Evolutionary conservation across 2,329 filamentous ascomycete species (phyloP).

Genomic region (Ceratocystis lukuohia): DNA sequence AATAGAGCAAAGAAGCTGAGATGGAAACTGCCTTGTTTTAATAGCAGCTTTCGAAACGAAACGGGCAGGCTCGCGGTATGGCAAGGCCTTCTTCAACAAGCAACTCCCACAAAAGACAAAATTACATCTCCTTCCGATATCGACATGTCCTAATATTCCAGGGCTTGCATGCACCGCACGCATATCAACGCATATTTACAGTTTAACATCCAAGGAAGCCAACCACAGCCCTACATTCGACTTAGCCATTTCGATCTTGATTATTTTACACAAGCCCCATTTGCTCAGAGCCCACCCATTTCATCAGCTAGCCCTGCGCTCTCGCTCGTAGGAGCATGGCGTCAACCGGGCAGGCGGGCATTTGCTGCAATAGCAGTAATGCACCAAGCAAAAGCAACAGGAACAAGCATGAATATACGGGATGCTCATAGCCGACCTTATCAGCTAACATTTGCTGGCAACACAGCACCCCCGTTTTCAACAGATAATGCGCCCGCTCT

Average conservation of each 20-base stretch:
- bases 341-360: neutral
- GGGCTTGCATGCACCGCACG: neutral
- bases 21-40: neutral
- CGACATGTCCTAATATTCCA: neutral
- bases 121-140: too few relatives aligned
- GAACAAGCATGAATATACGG: neutral
- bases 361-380: neutral
- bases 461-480: neutral
- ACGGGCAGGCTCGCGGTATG: neutral
- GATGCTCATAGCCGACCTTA: neutral
- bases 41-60: slow-evolving; percentile 1
- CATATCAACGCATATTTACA: too few relatives aligned
- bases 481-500: slow-evolving; percentile 1
- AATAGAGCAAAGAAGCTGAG: neutral
- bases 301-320: neutral
- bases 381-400: neutral
- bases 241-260: too few relatives aligned
- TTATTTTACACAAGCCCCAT: neutral
- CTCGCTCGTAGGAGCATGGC: neutral
- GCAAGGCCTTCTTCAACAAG: neutral
- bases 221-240: neutral
- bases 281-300: neutral
- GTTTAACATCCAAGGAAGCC: neutral
- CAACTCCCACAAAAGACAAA: neutral
- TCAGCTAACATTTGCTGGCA: neutral